Conservation (phyloP, 2,329 filamentous ascomycete species). For the Colletotrichum kahawae region DNA sequence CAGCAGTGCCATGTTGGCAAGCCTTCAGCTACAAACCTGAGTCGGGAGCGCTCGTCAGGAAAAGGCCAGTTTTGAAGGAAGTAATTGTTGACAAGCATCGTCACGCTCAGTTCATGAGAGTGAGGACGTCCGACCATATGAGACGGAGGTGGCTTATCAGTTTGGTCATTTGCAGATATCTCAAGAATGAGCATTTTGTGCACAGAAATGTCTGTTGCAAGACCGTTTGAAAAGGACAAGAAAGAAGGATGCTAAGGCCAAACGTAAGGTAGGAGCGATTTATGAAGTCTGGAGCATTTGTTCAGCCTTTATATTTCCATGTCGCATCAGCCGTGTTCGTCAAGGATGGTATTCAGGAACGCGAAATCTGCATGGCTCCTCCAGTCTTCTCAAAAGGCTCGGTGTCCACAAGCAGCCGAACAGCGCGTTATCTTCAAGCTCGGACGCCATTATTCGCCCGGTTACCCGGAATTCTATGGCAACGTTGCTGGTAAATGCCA, state of each 20-base stretch:
- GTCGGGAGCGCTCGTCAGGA: neutral
- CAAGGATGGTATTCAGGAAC: neutral
- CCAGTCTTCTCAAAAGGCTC: neutral
- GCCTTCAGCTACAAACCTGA: neutral
- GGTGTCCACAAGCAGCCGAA: neutral
- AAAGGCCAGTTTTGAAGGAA: neutral
- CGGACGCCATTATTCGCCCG: neutral
- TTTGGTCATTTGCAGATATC: neutral
- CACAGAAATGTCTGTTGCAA: neutral
- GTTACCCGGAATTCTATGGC: neutral
- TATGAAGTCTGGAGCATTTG: neutral
- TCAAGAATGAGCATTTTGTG: neutral
- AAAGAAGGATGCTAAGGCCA: accelerated
- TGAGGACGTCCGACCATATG: neutral
- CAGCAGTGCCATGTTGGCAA: neutral
- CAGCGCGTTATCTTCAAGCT: neutral
- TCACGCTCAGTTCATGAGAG: neutral
- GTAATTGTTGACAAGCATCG: neutral
- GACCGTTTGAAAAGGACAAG: accelerated
- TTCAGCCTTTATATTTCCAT: neutral
- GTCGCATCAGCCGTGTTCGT: neutral
- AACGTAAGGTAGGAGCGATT: neutral
- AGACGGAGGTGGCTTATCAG: neutral
- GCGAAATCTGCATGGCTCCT: accelerated
- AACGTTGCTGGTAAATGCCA: neutral